Percentiles rank a stretch among this genome's conserved stretches.
phyloP scores from a whole-genome alignment of 495 filamentous ascomycete genomes.

The Hyaloscypha variabilis region DNA sequence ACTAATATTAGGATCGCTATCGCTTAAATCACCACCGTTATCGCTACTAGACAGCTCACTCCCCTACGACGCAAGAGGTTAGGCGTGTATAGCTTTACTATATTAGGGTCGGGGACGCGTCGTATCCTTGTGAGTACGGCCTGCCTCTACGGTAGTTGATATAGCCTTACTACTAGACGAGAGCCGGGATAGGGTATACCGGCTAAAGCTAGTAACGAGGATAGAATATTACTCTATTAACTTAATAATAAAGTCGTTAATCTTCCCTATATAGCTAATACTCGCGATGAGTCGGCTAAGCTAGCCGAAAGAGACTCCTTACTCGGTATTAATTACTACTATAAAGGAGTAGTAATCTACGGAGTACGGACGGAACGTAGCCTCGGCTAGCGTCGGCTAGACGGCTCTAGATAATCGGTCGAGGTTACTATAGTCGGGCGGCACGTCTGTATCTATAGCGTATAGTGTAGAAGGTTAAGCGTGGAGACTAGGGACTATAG shows the following conservation, averaged over 20 bases:
- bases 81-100: constrained; percentile 4
- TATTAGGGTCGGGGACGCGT: constrained; percentile 10
- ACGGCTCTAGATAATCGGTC: constrained; percentile 10
- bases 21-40: too few species aligned
- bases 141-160: constrained; percentile 18
- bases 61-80: too few species aligned
- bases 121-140: constrained; percentile 3
- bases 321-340: constrained; percentile 51
- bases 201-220: constrained; percentile 21
- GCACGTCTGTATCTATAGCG: constrained; percentile 14
- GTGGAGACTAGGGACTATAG: constrained; percentile 8
- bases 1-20: too few species aligned
- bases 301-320: constrained; percentile 37
- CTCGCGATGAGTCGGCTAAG: not conserved
- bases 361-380: constrained; percentile 19
- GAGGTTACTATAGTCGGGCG: constrained; percentile 1
- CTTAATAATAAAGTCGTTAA: constrained; percentile 24
- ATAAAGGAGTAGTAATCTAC: constrained; percentile 43
- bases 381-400: not conserved
- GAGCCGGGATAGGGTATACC: constrained; percentile 18
- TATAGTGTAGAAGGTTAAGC: constrained; percentile 18
- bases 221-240: constrained; percentile 18
- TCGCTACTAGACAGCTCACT: too few species aligned
- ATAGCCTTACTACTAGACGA: constrained; percentile 18
- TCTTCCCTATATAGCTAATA: not conserved